Evolutionary conservation across 1,139 yeast genomes (phyloP), one percentile per base, ranked within the genome.

Genomic region (Entelexis paramagnoliae): DNA sequence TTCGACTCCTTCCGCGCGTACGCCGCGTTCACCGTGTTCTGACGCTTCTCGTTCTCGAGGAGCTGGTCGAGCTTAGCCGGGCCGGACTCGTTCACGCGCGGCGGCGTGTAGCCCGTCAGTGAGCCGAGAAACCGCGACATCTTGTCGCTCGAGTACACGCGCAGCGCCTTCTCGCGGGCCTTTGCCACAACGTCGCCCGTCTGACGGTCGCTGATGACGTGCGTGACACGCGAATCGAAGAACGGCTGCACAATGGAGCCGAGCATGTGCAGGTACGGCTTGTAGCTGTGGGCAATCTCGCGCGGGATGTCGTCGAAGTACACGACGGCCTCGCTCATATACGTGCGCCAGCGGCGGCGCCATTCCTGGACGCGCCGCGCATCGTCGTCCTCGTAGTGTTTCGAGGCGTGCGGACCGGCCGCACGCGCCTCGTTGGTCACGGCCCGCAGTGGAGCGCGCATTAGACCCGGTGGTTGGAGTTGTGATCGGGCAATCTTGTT

Each of bases 71-170:
- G 73, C 30, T 61, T 59, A 26, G 60, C 55, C 3, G 48, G n/a
- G 20, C 54, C 57, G 11, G 48, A 51, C 28, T 50, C 43, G 19
- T 39, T 49, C 10, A 42, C 50, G 51, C 41, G 52, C 16, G 49
- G 38, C 11, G 55, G 49, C 35, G 55, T 32, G 46, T 49, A 52
- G 61, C 79, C 79, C 43, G 91, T 84, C 60, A 89, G 70, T 62
- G 87, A 80, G 56, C 77, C 77, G 64, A 89, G 72, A 63, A 91
- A 88, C 48, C 96, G 72, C 61, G 81, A 76, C 9, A 89, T 87
- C 66, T 89, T 89, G 53, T 86, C 95, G 62, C 79, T 81, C 47
- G 83, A 80, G 96, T 97, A 89, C 17, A 89, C 83, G 64, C 87
- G 87, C 64, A 85, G 76, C 55, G 76, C 77, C 65, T 84, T 94